Evolutionary conservation across 805 yeast species (phyloP).

Genomic region (Candida insectorum): DNA sequence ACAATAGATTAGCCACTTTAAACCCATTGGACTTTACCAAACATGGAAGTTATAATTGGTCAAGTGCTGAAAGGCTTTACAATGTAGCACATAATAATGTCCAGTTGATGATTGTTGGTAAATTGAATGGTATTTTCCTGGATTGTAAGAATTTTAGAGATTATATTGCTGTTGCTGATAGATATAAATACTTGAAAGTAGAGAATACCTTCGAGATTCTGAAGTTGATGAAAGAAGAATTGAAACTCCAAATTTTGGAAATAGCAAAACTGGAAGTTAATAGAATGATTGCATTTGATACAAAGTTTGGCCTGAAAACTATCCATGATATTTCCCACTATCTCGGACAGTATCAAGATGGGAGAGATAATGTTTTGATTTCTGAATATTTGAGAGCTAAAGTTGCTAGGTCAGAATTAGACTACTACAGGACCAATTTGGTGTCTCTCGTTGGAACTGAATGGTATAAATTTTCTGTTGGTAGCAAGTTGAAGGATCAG

Average conservation of each 20-base stretch:
- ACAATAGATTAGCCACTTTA: conserved; percentile 25
- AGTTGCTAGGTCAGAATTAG: conserved; percentile 18
- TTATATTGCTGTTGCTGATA: conserved; percentile 21
- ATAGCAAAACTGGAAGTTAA: conserved; percentile 26
- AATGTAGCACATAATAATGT: conserved; percentile 16
- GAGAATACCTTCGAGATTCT: conserved; percentile 15
- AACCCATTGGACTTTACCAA: conserved; percentile 31
- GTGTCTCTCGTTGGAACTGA: conserved; percentile 20
- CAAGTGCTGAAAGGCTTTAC: conserved; percentile 25
- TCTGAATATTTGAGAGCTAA: conserved; percentile 15
- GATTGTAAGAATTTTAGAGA: conserved; percentile 25
- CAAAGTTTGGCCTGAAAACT: conserved; percentile 1
- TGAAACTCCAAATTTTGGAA: conserved; percentile 28
- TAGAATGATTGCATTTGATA: conserved; percentile 13
- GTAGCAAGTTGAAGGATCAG: conserved; percentile 56
- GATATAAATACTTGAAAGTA: conserved; percentile 16
- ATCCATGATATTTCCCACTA: conserved; percentile 1
- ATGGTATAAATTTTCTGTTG: conserved; percentile 44
- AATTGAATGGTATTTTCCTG: conserved; percentile 24
- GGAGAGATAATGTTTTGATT: background rate
- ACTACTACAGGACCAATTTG: conserved; percentile 22
- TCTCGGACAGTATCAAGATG: background rate
- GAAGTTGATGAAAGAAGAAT: conserved; percentile 33
- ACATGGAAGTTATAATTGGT: conserved; percentile 28
- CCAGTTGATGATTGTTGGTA: conserved; percentile 17